These are phyloP conservation scores for Vigna nakashimae DNA, from an alignment of 306 rosid genomes.

Conservation along the genomic window DNA sequence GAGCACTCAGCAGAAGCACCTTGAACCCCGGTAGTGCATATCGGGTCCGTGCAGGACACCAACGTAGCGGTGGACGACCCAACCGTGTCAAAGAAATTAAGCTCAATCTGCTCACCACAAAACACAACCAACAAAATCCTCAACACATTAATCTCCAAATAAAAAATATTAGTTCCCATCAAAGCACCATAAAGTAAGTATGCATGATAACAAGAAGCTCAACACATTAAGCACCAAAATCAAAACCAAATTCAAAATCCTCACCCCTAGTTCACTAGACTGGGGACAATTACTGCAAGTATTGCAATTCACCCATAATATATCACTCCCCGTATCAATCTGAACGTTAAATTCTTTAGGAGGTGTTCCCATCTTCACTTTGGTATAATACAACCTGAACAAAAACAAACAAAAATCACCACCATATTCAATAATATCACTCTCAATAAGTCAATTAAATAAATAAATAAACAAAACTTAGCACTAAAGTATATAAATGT, in stretches of 20 bases:
- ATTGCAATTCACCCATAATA: constrained; percentile 92
- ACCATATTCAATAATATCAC: background rate
- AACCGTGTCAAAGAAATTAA: constrained; percentile 75
- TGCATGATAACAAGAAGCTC: constrained; percentile 24
- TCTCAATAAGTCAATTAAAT: constrained; percentile 31
- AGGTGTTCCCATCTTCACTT: constrained; percentile 91
- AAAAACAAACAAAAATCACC: constrained; percentile 39
- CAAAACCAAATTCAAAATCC: constrained; percentile 7
- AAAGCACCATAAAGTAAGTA: constrained; percentile 15
- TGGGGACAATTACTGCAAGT: constrained; percentile 89
- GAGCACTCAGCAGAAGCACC: constrained; percentile 68
- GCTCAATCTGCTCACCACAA: constrained; percentile 73
- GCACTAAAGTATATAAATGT: background rate
- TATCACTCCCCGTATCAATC: constrained; percentile 95
- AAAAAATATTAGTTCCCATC: constrained; percentile 11
- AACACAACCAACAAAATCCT: constrained; percentile 22
- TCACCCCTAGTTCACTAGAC: constrained; percentile 87
- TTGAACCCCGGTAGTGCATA: constrained; percentile 70
- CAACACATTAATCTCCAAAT: constrained; percentile 26
- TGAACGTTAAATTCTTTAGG: constrained; percentile 89
- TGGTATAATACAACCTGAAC: constrained; percentile 82
- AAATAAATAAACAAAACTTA: background rate
- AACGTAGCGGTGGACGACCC: constrained; percentile 68
- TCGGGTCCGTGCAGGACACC: constrained; percentile 77
- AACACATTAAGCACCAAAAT: constrained; percentile 1